Base-by-base conservation (phyloP, 179 eudicot species). In the Actinidia polygama region DNA sequence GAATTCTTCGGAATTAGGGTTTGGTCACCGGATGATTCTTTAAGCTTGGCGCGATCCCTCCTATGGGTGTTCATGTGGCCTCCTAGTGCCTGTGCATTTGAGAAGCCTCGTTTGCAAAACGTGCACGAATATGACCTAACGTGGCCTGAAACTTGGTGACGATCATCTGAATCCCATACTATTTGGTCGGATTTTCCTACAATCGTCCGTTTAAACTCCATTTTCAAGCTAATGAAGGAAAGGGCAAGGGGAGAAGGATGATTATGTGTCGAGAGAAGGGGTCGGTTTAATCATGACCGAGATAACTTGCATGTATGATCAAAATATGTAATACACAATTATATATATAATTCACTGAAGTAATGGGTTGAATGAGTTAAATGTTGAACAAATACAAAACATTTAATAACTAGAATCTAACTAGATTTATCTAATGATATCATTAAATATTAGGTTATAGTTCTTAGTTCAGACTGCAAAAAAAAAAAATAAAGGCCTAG, bases 51-150 rank as follows among this genome's bases (percentile, higher is more conserved):
- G 40, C 89, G 63, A 23, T 87, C 89, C 70, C 50, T 87, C 53
- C 89, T 71, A 75, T 87, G 89, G 62, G 83, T 85, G 70, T 77
- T 77, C 80, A 77, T 77, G 80, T 86, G 88, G 3, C 88, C 88
- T 10, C 89, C 89, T 12, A 88, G 77, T 6, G 89, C 89, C 46
- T 87, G 89, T 11, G 89, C 89, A 64, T 87, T 87, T 19, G 86
- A 85, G 77, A 87, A 87, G 12, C 86, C 89, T 77, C 84, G 74
- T 8, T 85, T 57, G 69, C 89, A 87, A 61, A 87, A 87, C 3
- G 78, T 75, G 80, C 89, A 87, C 1, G 71, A 14, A 21, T 73
- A 84, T 7, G 84, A 78, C 62, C 69, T 86, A 19, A 50, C 77
- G 14, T 73, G 73, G 72, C 77, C 76, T 18, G 67, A 36, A 18